Conservation (phyloP, 148 eudicot species). For the Diospyros kaki region DNA sequence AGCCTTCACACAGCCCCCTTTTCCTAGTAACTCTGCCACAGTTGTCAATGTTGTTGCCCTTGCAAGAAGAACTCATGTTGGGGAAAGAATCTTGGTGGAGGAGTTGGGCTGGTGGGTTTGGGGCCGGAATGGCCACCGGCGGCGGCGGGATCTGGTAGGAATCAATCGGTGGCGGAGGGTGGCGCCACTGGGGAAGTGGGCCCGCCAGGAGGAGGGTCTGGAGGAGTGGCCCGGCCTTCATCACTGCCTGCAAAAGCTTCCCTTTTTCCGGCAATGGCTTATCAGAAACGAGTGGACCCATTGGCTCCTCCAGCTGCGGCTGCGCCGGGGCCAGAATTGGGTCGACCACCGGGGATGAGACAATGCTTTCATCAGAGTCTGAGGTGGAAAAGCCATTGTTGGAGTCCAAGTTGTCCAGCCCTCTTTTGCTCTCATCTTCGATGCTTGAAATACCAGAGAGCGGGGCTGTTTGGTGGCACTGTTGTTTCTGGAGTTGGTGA, state of each 20-base stretch:
- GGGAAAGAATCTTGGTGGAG: slow-evolving; percentile 20
- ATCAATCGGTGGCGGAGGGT: slow-evolving; percentile 74
- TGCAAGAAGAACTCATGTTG: slow-evolving; percentile 3
- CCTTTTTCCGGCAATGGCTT: slow-evolving; percentile 73
- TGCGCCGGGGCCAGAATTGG: background rate
- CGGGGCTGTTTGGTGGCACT: slow-evolving; percentile 9
- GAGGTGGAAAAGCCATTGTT: slow-evolving; percentile 36
- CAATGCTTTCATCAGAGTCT: slow-evolving; percentile 53
- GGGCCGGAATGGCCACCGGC: slow-evolving; percentile 43
- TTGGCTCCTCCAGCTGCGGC: slow-evolving; percentile 6
- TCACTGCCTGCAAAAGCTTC: slow-evolving; percentile 68
- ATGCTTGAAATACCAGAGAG: slow-evolving; percentile 30
- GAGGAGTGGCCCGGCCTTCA: slow-evolving; percentile 83
- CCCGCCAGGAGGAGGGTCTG: slow-evolving; percentile 82
- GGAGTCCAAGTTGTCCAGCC: slow-evolving; percentile 23
- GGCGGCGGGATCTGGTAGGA: slow-evolving; percentile 64
- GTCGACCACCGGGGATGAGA: slow-evolving; percentile 35
- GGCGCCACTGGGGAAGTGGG: slow-evolving; percentile 83
- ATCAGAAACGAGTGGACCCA: slow-evolving; percentile 8
- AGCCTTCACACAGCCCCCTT: slow-evolving; percentile 24
- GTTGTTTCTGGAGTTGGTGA: slow-evolving; percentile 22
- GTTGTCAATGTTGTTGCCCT: slow-evolving; percentile 13
- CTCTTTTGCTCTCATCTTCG: slow-evolving; percentile 36
- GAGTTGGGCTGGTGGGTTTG: slow-evolving; percentile 9
- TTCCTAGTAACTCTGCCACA: slow-evolving; percentile 23